Conservation (phyloP, 192 early-diverging fungal genomes). For the Podila epigama region DNA sequence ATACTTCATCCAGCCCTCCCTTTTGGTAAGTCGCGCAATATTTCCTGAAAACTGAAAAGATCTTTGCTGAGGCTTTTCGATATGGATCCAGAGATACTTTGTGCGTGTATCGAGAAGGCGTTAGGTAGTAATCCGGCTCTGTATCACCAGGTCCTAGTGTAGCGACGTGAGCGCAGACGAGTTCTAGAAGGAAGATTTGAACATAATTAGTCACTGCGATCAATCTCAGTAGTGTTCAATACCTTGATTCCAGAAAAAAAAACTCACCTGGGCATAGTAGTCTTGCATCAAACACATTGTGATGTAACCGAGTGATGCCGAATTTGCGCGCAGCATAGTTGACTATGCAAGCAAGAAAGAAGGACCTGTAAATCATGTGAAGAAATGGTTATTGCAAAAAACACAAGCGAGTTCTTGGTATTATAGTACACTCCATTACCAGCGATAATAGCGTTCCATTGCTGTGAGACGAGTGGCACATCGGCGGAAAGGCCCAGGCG, state of each 20-base stretch:
- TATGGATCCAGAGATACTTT: slow-evolving; percentile 91
- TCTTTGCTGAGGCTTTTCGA: slow-evolving; percentile 71
- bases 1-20: slow-evolving; percentile 88
- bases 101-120: slow-evolving; percentile 76
- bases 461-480: no score
- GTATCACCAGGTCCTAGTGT: slow-evolving; percentile 76
- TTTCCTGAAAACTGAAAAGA: slow-evolving; percentile 75
- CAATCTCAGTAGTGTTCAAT: background rate
- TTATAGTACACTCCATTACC: no score
- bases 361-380: no score
- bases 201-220: background rate
- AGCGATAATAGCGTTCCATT: no score
- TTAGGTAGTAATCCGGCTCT: slow-evolving; percentile 70
- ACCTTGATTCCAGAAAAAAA: background rate
- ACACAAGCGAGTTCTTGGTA: no score
- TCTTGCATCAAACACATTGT: slow-evolving; percentile 58
- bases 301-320: slow-evolving; percentile 76
- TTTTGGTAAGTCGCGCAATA: slow-evolving; percentile 68
- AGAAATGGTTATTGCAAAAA: no score
- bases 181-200: slow-evolving; percentile 50
- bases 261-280: slow-evolving; percentile 55
- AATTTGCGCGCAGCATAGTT: slow-evolving; percentile 85
- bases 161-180: slow-evolving; percentile 82
- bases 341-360: no score
- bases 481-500: no score